These are phyloP conservation scores for Closterium sp. DNA, from an alignment of 139 green algal species.

Conservation along the genomic window DNA sequence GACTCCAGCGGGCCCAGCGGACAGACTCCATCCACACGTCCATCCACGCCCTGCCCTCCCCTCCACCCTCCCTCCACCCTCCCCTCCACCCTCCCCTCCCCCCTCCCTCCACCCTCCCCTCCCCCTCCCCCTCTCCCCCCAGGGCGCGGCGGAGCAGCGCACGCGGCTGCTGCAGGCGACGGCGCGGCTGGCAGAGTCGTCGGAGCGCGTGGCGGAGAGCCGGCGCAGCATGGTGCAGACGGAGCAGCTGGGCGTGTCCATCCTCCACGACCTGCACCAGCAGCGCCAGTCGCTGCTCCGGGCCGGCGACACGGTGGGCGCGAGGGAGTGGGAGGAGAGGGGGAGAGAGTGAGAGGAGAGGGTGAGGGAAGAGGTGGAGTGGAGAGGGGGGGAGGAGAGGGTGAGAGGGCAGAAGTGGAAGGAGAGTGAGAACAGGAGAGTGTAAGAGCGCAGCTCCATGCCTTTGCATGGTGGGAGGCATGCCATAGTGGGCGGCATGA, in stretches of 20 bases:
- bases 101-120: not conserved
- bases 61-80: not conserved
- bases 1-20: no score
- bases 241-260: slow-evolving; percentile 88
- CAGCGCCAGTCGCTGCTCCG: slow-evolving; percentile 89
- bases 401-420: no score
- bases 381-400: no score
- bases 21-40: not conserved
- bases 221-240: slow-evolving; percentile 41
- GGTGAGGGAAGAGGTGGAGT: not conserved
- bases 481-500: no score
- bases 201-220: slow-evolving; percentile 43
- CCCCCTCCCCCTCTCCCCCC: not conserved
- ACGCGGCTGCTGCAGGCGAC: slow-evolving; percentile 39
- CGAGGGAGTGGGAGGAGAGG: no score
- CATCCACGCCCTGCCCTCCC: not conserved
- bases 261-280: slow-evolving; percentile 84
- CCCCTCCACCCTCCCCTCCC: no score
- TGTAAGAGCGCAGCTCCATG: no score
- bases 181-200: slow-evolving; percentile 27
- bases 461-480: no score
- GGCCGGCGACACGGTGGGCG: slow-evolving; percentile 70
- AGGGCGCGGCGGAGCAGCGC: not conserved
- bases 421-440: not conserved
- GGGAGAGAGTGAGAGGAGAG: not conserved